Conservation (phyloP, 2,329 filamentous ascomycete species). For the Neofusicoccum kwambonambiense region DNA sequence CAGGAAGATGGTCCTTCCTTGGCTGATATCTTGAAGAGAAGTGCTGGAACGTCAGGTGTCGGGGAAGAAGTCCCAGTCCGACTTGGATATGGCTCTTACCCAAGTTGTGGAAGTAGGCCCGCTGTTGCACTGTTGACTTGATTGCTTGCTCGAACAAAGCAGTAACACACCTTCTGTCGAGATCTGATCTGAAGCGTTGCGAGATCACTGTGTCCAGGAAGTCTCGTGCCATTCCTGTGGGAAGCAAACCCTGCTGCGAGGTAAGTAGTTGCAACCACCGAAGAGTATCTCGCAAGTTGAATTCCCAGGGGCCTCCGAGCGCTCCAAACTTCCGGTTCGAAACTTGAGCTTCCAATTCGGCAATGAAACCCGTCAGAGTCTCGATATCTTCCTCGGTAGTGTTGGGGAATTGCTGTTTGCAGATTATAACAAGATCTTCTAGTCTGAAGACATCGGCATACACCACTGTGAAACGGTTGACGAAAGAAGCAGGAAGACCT, state of each 20-base stretch:
- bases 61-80: constrained; percentile 68
- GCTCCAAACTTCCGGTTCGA: constrained; percentile 55
- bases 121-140: constrained; percentile 20
- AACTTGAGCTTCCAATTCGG: constrained; percentile 71
- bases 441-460: constrained; percentile 88
- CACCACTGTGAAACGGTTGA: constrained; percentile 96
- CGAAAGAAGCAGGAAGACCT: constrained; percentile 90
- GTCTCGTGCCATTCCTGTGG: constrained; percentile 62
- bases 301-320: constrained; percentile 82
- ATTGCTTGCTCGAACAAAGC: constrained; percentile 57
- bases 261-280: constrained; percentile 78
- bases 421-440: constrained; percentile 80
- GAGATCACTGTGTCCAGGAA: constrained; percentile 80
- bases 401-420: constrained; percentile 69
- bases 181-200: constrained; percentile 77
- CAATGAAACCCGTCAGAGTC: constrained; percentile 76
- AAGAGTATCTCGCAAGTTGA: constrained; percentile 86
- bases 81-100: constrained; percentile 69
- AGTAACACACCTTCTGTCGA: constrained; percentile 66
- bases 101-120: constrained; percentile 70
- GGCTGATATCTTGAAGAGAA: constrained; percentile 20
- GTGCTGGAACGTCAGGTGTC: constrained; percentile 47
- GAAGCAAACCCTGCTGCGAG: constrained; percentile 59
- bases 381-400: constrained; percentile 60
- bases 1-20: constrained; percentile 57